Conservation (phyloP, 495 filamentous ascomycete species). For the Neurospora africana region DNA sequence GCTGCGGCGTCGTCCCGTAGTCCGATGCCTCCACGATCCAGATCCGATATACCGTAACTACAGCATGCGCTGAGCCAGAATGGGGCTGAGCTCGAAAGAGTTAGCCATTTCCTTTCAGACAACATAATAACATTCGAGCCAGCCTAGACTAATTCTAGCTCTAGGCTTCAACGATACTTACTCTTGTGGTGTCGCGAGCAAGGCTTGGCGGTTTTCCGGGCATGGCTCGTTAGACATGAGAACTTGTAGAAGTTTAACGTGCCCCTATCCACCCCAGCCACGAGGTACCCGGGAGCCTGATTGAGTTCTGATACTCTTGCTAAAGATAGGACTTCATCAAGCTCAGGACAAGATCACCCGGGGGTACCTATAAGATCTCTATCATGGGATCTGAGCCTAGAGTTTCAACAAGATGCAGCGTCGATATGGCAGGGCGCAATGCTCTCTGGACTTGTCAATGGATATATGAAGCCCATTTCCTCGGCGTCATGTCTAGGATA, state of each 20-base stretch:
- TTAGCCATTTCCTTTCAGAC: no score
- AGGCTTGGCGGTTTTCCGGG: no score
- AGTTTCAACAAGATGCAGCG: neutral
- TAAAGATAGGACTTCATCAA: neutral
- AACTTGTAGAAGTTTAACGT: neutral
- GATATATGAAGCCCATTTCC: neutral
- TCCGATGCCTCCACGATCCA: neutral
- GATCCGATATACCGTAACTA: neutral
- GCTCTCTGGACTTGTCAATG: neutral
- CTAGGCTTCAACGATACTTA: no score
- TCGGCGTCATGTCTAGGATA: neutral
- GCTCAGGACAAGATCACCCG: neutral
- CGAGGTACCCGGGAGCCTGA: neutral
- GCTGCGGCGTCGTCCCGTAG: neutral
- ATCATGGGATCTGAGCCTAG: neutral
- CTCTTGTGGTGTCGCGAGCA: no score
- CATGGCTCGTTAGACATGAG: neutral
- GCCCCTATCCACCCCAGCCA: neutral
- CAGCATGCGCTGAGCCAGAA: no score
- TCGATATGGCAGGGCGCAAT: neutral
- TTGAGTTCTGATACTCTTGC: neutral
- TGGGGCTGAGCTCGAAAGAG: no score
- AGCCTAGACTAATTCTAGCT: no score
- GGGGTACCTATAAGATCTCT: no score
- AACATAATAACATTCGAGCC: no score